Evolutionary conservation across 2,329 filamentous ascomycete genomes (phyloP).

Genomic region (Cyphellophora europaea): DNA sequence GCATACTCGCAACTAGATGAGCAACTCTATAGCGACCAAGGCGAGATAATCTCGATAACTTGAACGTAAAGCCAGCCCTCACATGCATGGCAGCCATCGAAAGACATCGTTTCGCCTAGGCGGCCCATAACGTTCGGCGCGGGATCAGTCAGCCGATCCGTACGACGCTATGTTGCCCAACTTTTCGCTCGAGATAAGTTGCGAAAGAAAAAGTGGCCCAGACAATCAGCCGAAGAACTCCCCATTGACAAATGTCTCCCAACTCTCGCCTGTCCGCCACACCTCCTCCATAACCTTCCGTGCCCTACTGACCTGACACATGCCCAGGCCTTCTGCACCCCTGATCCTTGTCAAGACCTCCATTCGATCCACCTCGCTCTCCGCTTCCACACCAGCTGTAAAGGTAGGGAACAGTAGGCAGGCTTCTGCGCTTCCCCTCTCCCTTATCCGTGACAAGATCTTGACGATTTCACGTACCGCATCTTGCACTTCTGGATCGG

Average conservation of each 20-base stretch:
- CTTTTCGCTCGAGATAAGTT: too few relatives aligned
- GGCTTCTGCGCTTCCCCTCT: slow-evolving; percentile 62
- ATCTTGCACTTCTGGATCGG: slow-evolving; percentile 51
- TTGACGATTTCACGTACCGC: slow-evolving; percentile 55
- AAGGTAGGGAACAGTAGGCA: slow-evolving; percentile 75
- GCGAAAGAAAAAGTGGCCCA: too few relatives aligned
- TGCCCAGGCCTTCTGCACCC: slow-evolving; percentile 61
- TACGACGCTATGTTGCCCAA: too few relatives aligned
- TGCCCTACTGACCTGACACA: slow-evolving; percentile 63
- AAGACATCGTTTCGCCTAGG: too few relatives aligned
- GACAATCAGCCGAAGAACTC: slow-evolving; percentile 60
- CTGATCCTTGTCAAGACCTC: slow-evolving; percentile 58
- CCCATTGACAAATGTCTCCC: slow-evolving; percentile 43
- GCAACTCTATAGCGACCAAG: too few relatives aligned
- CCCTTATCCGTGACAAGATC: slow-evolving; percentile 52
- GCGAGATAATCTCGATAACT: too few relatives aligned
- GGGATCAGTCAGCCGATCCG: too few relatives aligned
- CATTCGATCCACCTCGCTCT: slow-evolving; percentile 44
- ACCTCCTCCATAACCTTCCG: slow-evolving; percentile 57
- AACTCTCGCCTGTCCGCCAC: slow-evolving; percentile 59
- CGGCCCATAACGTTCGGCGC: too few relatives aligned
- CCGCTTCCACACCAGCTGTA: slow-evolving; percentile 68
- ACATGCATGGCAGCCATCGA: too few relatives aligned
- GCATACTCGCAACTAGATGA: too few relatives aligned
- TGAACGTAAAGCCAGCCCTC: too few relatives aligned